Base-by-base conservation (phyloP, 148 eudicot genomes). In the Spergularia marina region DNA sequence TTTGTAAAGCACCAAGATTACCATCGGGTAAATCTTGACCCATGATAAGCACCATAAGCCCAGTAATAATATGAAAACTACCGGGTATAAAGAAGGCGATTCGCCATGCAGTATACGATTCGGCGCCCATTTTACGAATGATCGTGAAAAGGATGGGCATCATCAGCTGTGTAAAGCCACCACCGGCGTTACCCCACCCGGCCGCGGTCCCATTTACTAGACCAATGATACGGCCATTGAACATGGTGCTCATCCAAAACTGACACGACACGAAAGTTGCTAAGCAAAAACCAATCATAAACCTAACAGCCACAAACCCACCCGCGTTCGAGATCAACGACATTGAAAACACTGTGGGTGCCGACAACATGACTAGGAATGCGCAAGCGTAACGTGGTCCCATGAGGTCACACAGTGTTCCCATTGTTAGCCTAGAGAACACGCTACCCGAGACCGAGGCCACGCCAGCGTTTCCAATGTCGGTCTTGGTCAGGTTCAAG, bases 191-290 rank as follows among this genome's bases (percentile, higher is more conserved):
- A 8, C 85, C 90, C 90, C 90, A 87, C 3, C 90, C 90, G 0
- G 90, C 86, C 0, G 88, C 90, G 0, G 81, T 76, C 53, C 86
- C 90, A 34, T 83, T 85, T 47, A 83, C 90, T 11, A 65, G 56
- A 23, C 88, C 90, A 2, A 87, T 78, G 40, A 87, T 79, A 53
- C 74, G 65, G 5, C 83, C 73, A 23, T 80, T 79, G 25, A 87
- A 87, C 90, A 87, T 87, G 36, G 86, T 79, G 74, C 86, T 85
- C 88, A 87, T 87, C 90, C 88, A 83, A 41, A 75, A 85, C 68
- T 85, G 88, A 63, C 88, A 85, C 51, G 88, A 79, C 67, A 85
- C 88, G 17, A 85, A 85, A 8, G 85, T 85, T 10, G 88, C 88
- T 0, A 85, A 67, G 5, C 82, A 78, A 36, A 85, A 85, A 0